Evolutionary conservation across 1,284 basidiomycete species (phyloP), one percentile per base, ranked within the genome.

Genomic region (Irpex sp.): DNA sequence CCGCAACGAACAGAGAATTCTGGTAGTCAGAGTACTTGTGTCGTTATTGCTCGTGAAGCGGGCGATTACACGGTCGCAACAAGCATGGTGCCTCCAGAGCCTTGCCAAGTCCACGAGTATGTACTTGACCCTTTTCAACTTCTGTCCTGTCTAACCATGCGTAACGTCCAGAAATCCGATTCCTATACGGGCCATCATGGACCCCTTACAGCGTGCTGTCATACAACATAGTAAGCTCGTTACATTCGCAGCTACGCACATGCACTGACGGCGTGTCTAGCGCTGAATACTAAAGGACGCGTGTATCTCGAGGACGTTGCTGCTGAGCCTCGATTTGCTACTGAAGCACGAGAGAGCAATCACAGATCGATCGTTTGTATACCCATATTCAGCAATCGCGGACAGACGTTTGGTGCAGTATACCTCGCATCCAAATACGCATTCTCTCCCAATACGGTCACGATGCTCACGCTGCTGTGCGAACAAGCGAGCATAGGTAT

Each of bases 401-500:
- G 86, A 13, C 87, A 90, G 70, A 89, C 86, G 5, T 79, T 79
- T 63, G 79, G 79, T 17, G 78, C 76, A 17, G 69, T 80, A 38
- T 80, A 78, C 62, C 66, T 89, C 48, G 84, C 85, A 3, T 87
- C 87, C 1, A 85, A 82, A 77, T 85, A 85, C 66, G 75, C 85
- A 0, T 88, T 89, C 70, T 82, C 86, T 1, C 80, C 80, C 62
- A 85, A 84, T 64, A 84, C 81, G 0, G 78, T 88, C 17, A 87
- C 83, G 1, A 82, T 87, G 65, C 71, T 90, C 63, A 87, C 85
- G 1, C 76, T 89, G 15, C 78, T 90, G 15, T 87, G 85, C 67
- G 87, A 89, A 71, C 88, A 90, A 81, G 87, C 88, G 1, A 89
- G 86, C 66, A 87, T 88, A 63, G 87, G 86, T 55, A 86, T 90